Evolutionary conservation across 352 stramenopile species (phyloP).

Genomic region (Phytophthora parvispora): DNA sequence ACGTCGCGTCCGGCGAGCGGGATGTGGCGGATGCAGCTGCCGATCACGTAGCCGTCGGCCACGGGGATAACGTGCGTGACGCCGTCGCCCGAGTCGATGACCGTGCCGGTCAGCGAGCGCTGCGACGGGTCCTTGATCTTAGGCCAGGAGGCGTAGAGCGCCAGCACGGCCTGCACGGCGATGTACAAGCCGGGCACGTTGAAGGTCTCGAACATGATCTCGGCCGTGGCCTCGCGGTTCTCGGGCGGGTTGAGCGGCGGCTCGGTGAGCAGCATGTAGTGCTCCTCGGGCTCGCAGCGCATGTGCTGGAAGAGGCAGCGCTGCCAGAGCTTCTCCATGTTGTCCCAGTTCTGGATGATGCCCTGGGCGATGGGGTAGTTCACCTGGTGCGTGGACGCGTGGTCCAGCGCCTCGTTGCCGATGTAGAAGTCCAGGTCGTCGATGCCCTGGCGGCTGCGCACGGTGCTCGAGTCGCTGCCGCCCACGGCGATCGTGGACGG

Average conservation of each 20-base stretch:
- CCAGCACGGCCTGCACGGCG: conserved; percentile 96
- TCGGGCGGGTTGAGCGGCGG: conserved; percentile 95
- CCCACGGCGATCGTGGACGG: conserved; percentile 94
- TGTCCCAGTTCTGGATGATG: conserved; percentile 96
- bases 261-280: conserved; percentile 95
- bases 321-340: conserved; percentile 97
- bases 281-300: conserved; percentile 95
- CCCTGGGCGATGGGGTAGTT: conserved; percentile 92
- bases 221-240: conserved; percentile 96
- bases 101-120: conserved; percentile 93
- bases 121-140: conserved; percentile 90
- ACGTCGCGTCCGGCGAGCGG: conserved; percentile 95
- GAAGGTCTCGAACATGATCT: conserved; percentile 98
- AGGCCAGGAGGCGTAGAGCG: conserved; percentile 95
- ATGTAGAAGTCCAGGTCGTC: conserved; percentile 98
- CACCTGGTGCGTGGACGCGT: conserved; percentile 93
- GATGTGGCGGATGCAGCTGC: conserved; percentile 96
- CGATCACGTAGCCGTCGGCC: conserved; percentile 97
- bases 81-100: conserved; percentile 96
- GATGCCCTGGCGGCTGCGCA: conserved; percentile 91
- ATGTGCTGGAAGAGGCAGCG: conserved; percentile 95
- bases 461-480: conserved; percentile 66
- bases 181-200: conserved; percentile 97
- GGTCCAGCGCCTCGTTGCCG: conserved; percentile 92
- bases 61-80: conserved; percentile 97